A percentile compares a stretch with the other conserved stretches of the same genome.
phyloP scores from a whole-genome alignment of 2,329 filamentous ascomycete species.

The Epichloe amarillans region DNA sequence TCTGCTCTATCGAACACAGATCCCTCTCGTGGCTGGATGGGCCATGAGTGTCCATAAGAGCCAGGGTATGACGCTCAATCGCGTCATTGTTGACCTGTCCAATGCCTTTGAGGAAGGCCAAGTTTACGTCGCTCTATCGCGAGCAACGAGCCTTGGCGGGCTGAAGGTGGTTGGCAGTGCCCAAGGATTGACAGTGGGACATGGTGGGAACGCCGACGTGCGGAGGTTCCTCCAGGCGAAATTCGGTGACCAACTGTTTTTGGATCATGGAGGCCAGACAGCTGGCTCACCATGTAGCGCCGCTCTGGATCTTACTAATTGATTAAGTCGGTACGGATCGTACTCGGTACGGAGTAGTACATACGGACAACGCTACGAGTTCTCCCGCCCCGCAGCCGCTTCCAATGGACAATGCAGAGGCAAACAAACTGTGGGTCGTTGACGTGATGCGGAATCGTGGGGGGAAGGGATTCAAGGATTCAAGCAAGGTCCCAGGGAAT shows the following conservation, averaged over 20 bases:
- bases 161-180: constrained; percentile 8
- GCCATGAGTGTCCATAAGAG: constrained; percentile 51
- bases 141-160: constrained; percentile 9
- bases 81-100: constrained; percentile 40
- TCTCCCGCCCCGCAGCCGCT: too few relatives aligned
- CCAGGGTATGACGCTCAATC: constrained; percentile 49
- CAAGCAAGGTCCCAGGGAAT: neutral
- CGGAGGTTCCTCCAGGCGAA: neutral
- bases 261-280: neutral
- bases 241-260: neutral
- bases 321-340: too few relatives aligned
- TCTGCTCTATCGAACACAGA: constrained; percentile 41
- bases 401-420: neutral
- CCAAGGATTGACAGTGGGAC: neutral
- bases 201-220: neutral
- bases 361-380: too few relatives aligned
- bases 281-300: neutral
- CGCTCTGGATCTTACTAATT: neutral
- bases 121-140: constrained; percentile 36
- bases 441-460: neutral
- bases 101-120: constrained; percentile 43
- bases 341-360: too few relatives aligned
- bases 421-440: neutral
- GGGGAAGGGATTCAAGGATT: neutral
- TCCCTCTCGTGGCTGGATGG: constrained; percentile 47